A percentile compares a stretch with the other conserved stretches of the same genome.
Evolutionary conservation across 2,329 filamentous ascomycete genomes (phyloP).

Genomic region (Trichocomaceae sp.): DNA sequence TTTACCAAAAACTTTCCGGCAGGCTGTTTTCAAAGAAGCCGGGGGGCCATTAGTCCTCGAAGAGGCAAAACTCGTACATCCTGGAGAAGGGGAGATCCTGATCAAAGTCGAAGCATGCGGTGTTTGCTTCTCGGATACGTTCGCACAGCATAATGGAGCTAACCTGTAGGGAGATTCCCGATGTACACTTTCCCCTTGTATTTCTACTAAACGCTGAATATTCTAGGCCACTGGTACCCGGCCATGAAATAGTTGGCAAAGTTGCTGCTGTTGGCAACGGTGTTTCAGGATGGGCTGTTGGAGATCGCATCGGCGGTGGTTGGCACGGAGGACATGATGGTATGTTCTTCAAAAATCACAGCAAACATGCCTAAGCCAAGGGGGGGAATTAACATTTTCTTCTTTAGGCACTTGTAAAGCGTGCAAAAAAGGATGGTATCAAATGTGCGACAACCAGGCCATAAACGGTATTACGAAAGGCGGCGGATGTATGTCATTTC

Average conservation of each 20-base stretch:
- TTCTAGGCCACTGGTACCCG: constrained; percentile 53
- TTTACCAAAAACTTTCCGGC: constrained; percentile 62
- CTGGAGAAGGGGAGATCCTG: constrained; percentile 54
- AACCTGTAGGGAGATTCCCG: constrained; percentile 36
- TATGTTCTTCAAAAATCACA: constrained; percentile 7
- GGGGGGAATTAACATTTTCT: background rate
- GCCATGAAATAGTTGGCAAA: constrained; percentile 66
- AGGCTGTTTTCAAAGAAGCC: constrained; percentile 52
- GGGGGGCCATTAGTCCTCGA: constrained; percentile 52
- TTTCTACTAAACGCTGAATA: background rate
- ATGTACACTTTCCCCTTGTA: no score
- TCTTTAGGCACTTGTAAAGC: constrained; percentile 51
- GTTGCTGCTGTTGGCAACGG: constrained; percentile 55
- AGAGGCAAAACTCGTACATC: constrained; percentile 53
- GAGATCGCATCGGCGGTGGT: constrained; percentile 60
- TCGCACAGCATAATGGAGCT: constrained; percentile 47
- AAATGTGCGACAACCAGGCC: constrained; percentile 58
- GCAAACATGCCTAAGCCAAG: background rate
- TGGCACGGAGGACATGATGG: constrained; percentile 58
- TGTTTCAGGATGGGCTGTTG: constrained; percentile 51
- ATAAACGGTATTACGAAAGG: constrained; percentile 61
- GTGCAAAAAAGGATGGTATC: constrained; percentile 59
- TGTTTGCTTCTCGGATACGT: constrained; percentile 60
- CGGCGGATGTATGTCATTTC: constrained; percentile 52
- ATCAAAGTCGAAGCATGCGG: constrained; percentile 67